A percentile compares a stretch with the other conserved stretches of the same genome.
Evolutionary conservation across 805 yeast genomes (phyloP).

Genomic region (Nakazawaea ernobii): DNA sequence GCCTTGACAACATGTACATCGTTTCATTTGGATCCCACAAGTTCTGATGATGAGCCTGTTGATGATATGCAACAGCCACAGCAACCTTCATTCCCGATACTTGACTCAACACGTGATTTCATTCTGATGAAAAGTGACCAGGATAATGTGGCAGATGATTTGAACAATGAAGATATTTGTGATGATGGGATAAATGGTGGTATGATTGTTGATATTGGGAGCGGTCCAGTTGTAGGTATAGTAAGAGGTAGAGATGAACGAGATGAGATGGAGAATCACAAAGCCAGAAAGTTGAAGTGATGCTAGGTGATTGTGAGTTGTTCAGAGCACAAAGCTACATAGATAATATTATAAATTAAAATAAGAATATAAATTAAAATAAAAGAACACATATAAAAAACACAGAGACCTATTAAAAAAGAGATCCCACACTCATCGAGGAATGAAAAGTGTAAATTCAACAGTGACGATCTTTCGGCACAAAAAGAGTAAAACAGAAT

Average conservation of each 20-base stretch:
- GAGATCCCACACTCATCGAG: too few species aligned
- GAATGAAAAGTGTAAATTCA: too few species aligned
- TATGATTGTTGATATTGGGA: constrained; percentile 18
- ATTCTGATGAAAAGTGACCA: constrained; percentile 7
- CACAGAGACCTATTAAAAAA: too few species aligned
- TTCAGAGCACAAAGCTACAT: background rate
- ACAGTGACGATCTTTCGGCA: background rate
- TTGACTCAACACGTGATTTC: background rate
- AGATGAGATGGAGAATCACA: background rate
- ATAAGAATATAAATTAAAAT: background rate
- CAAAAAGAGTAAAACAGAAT: background rate
- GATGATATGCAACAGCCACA: background rate
- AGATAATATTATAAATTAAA: background rate
- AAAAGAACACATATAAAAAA: background rate
- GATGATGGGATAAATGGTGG: constrained; percentile 15
- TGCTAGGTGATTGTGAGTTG: too few species aligned
- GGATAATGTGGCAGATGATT: constrained; percentile 22
- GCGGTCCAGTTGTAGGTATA: background rate
- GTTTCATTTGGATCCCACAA: constrained; percentile 26
- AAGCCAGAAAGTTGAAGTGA: background rate
- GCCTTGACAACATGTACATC: constrained; percentile 34
- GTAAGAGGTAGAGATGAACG: background rate
- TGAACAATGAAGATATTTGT: constrained; percentile 13
- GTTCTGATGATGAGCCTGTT: constrained; percentile 6
- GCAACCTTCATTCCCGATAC: background rate